These are phyloP conservation scores for Irpex rosettiformis DNA, from an alignment of 1,284 basidiomycete genomes.

Conservation along the genomic window DNA sequence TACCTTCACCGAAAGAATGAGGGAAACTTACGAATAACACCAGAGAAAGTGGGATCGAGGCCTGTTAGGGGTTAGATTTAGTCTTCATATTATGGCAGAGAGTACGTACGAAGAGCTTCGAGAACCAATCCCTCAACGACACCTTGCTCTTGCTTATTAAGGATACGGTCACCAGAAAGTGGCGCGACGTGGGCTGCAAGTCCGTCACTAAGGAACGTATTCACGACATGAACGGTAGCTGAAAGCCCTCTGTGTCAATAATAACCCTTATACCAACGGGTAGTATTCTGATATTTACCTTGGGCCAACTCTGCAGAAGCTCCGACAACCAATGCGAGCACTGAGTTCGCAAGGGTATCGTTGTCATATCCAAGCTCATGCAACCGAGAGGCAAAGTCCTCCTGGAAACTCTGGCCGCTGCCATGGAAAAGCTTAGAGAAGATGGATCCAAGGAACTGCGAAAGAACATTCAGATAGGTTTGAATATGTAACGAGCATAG, in stretches of 20 bases:
- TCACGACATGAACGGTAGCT: slow-evolving; percentile 50
- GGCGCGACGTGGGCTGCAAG: slow-evolving; percentile 35
- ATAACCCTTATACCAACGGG: slow-evolving; percentile 19
- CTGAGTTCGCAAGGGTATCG: slow-evolving; percentile 62
- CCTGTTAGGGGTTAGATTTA: slow-evolving; percentile 36
- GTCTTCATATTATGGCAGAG: too few species aligned
- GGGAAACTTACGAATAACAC: slow-evolving; percentile 44
- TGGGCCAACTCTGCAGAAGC: slow-evolving; percentile 67
- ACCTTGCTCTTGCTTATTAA: slow-evolving; percentile 34
- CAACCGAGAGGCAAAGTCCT: slow-evolving; percentile 54
- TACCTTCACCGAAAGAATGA: not conserved
- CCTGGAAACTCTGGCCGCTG: slow-evolving; percentile 41
- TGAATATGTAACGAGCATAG: not conserved
- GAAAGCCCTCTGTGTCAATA: slow-evolving; percentile 23
- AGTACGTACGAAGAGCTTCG: slow-evolving; percentile 62
- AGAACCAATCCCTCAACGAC: slow-evolving; percentile 50
- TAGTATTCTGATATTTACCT: slow-evolving; percentile 35
- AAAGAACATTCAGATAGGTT: slow-evolving; percentile 25
- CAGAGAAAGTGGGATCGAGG: slow-evolving; percentile 46
- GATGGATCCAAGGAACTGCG: slow-evolving; percentile 35
- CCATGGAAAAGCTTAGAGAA: slow-evolving; percentile 46
- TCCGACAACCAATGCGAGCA: slow-evolving; percentile 69
- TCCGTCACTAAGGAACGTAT: slow-evolving; percentile 54
- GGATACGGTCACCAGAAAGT: slow-evolving; percentile 30
- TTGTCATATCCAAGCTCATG: slow-evolving; percentile 48